A percentile compares a stretch with the other conserved stretches of the same genome.
phyloP scores from a whole-genome alignment of 352 stramenopile genomes.

The Aphanomyces cochlioides region DNA sequence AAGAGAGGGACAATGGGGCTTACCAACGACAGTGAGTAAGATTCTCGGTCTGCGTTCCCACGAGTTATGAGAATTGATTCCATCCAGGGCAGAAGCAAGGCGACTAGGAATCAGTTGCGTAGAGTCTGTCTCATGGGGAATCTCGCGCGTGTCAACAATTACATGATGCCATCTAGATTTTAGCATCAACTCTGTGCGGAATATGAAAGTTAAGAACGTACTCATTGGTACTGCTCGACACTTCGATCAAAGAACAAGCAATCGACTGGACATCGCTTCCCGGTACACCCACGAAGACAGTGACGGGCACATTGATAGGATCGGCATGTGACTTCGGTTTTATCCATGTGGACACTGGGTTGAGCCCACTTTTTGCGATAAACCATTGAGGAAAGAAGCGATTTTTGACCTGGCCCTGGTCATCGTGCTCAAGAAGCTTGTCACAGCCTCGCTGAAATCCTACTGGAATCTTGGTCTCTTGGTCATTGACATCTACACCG shows the following conservation, averaged over 20 bases:
- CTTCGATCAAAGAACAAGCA: conserved; percentile 42
- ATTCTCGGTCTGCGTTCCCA: conserved; percentile 16
- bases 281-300: conserved; percentile 59
- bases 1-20: background rate
- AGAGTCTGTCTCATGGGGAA: conserved; percentile 31
- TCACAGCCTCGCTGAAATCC: conserved; percentile 5
- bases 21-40: conserved; percentile 27
- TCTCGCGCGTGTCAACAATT: conserved; percentile 40
- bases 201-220: conserved; percentile 14
- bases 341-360: conserved; percentile 38
- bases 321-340: conserved; percentile 26
- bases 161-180: conserved; percentile 40
- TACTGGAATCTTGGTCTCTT: background rate
- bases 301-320: conserved; percentile 41
- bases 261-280: conserved; percentile 48
- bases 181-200: too few relatives aligned
- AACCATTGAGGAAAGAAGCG: conserved; percentile 53
- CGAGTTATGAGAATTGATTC: background rate
- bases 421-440: background rate
- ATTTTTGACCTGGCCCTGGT: conserved; percentile 17
- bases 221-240: conserved; percentile 44
- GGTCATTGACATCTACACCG: background rate
- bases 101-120: background rate
- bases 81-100: background rate
- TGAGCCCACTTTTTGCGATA: conserved; percentile 50